Conservation (phyloP, 163 green algal genomes). For the Coccomyxa subellipsoidea region DNA sequence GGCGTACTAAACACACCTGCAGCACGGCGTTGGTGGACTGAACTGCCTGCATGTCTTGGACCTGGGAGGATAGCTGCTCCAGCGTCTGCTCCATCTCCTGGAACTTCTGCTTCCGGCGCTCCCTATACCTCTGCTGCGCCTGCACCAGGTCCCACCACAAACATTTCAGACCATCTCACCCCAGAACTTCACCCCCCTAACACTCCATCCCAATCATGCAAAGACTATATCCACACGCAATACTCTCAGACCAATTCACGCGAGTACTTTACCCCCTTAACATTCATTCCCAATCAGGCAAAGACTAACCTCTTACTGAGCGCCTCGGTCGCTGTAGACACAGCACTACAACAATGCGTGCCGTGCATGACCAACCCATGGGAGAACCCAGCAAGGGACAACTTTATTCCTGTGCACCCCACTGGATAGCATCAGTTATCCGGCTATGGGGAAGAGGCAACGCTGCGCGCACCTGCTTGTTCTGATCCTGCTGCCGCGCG, state of each 20-base stretch:
- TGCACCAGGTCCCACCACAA: slow-evolving; percentile 9
- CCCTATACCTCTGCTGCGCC: slow-evolving; percentile 35
- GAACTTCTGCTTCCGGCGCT: slow-evolving; percentile 31
- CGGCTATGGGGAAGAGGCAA: no score
- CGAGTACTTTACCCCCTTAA: neutral
- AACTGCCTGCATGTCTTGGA: slow-evolving; percentile 15
- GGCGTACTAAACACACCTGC: slow-evolving; percentile 16
- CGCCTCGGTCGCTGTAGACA: neutral
- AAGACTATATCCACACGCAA: neutral
- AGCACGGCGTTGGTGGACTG: slow-evolving; percentile 19
- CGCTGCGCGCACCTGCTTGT: slow-evolving; percentile 18
- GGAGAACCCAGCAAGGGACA: no score
- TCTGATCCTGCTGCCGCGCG: slow-evolving; percentile 31
- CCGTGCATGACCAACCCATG: no score
- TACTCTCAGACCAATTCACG: neutral
- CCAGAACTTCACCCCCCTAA: neutral
- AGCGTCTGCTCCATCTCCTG: slow-evolving; percentile 24
- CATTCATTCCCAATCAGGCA: neutral
- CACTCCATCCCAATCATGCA: neutral
- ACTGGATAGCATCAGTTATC: no score
- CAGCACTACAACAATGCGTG: neutral
- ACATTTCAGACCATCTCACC: no score
- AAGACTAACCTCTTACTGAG: neutral
- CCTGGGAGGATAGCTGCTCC: slow-evolving; percentile 9
- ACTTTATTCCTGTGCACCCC: no score